Base-by-base conservation (phyloP, 1,139 yeast genomes). In the Ogataea hybrid region DNA sequence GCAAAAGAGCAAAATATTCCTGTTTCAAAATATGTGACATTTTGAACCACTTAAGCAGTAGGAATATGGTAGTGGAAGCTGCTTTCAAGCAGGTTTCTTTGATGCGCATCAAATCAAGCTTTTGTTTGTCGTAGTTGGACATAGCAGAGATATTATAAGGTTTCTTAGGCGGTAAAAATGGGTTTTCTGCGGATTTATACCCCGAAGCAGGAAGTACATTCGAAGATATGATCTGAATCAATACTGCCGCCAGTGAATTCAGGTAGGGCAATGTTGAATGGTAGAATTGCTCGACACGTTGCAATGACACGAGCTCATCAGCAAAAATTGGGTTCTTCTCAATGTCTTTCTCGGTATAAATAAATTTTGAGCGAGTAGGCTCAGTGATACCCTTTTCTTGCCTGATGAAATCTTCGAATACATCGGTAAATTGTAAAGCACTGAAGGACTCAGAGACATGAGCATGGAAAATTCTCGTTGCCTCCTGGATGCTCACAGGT, bases 401-500 rank as follows among this genome's bases (percentile, higher is more conserved):
- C 37, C 70, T 67, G 77, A 87, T 81, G 52, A 88, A 90, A 8
- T 52, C 49, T 40, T 62, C 65, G 47, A 59, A 59, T 1, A 51
- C 50, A 2, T 48, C 34, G 8, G 52, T 48, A 37, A 61, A 61
- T 56, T 90, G 88, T 42, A 77, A 70, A 37, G 78, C 70, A 2
- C 82, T 77, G 42, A 84, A 77, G 37, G 84, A 81, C 22, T 84
- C 83, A 45, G 79, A 72, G 2, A 88, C 73, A 17, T 85, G 76
- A 12, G 76, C 67, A 23, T 74, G 70, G 48, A 87, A 75, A 6
- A 92, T 73, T 27, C 71, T 71, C 9, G 82, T 68, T 0, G 97
- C 97, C 58, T 92, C 97, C 41, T 75, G 69, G 21, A 90, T 79
- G 44, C 96, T 89, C 41, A 67, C 71, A 0, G 97, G 97, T 0